Evolutionary conservation across 2,329 filamentous ascomycete genomes (phyloP), one percentile per base, ranked within the genome.

Genomic region (Tolypocladium paradoxum): DNA sequence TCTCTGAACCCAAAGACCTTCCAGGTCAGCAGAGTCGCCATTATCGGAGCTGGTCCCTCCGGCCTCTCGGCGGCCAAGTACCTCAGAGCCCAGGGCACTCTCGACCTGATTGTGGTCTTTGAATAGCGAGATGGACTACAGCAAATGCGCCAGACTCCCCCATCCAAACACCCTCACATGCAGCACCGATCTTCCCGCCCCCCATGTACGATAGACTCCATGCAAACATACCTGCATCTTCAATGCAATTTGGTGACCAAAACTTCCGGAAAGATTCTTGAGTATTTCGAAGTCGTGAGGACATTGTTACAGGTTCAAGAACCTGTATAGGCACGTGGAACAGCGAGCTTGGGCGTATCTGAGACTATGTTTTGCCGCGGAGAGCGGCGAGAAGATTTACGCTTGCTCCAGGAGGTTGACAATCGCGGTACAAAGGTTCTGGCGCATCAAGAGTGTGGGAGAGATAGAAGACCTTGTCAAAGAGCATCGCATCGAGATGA

Each of bases 11-110:
- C 57, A 22, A 53, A 57, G 48, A 53, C 53, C 4, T 82, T 81
- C 63, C 58, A 72, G 56, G 76, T 87, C 49, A 76, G 76, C 55
- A 79, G 70, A 47, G 76, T 96, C 58, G 89, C 88, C 59, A 76
- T 96, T 55, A 82, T 96, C 58, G 91, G 91, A 24, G 90, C 87
- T 11, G 91, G 91, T 0, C 88, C 91, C 0, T 81, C 81, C 57
- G 91, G 92, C 5, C 74, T 96, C 4, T 81, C 85, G 29, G 83
- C 86, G 27, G 89, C 89, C 51, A 93, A 90, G 76, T 91, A 91
- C 63, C 76, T 96, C 20, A 66, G 80, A 12, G 88, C 86, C 0
- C 90, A 85, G 76, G 63, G 74, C 37, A 58, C 66, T 1, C 93
- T 93, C 62, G 71, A 82, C 14, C 78, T 74, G 33, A 84, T 97